phyloP scores from a whole-genome alignment of 306 rosid genomes.

The Trifolium pratense region DNA sequence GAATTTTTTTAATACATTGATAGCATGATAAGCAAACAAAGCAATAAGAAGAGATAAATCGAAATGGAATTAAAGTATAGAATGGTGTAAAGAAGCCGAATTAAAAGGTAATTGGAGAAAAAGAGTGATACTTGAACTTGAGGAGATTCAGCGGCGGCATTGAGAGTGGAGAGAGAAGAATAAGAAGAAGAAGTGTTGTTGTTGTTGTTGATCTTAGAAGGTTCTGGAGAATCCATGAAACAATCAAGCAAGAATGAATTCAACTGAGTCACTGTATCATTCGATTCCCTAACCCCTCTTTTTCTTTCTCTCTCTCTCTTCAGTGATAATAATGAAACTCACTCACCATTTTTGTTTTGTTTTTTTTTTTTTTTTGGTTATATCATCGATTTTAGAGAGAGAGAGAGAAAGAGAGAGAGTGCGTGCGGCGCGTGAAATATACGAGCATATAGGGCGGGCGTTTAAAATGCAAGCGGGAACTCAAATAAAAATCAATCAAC shows the following conservation, averaged over 20 bases:
- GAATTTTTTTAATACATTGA: too few relatives aligned
- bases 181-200: not conserved
- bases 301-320: not conserved
- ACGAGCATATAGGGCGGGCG: constrained; percentile 48
- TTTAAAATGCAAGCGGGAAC: constrained; percentile 70
- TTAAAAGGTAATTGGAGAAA: not conserved
- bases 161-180: not conserved
- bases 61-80: not conserved
- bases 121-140: not conserved
- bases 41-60: not conserved
- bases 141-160: not conserved
- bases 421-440: constrained; percentile 41
- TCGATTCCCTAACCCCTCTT: not conserved
- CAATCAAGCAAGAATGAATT: too few relatives aligned
- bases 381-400: not conserved
- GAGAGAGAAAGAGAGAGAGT: not conserved
- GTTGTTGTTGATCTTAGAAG: not conserved
- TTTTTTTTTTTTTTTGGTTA: not conserved
- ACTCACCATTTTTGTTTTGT: not conserved
- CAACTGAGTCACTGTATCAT: not conserved
- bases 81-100: too few relatives aligned
- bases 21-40: too few relatives aligned
- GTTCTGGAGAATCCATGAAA: constrained; percentile 5
- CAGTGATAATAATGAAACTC: not conserved
- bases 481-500: not conserved